Evolutionary conservation across 1,284 basidiomycete genomes (phyloP).

Genomic region (Leucoagaricus sp.): DNA sequence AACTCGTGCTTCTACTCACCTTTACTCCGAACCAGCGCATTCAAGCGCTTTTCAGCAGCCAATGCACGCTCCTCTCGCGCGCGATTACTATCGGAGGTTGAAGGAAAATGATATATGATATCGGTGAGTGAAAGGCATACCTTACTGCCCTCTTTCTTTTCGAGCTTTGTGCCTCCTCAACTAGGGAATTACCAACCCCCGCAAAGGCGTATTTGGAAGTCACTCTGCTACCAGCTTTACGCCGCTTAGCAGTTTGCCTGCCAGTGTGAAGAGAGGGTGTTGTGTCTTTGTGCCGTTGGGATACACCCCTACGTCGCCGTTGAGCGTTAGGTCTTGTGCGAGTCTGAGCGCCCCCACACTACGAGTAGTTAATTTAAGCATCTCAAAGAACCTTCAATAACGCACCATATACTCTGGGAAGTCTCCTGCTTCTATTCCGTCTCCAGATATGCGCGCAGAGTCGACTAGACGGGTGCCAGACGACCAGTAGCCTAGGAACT

Average conservation of each 20-base stretch:
- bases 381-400: neutral
- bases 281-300: conserved; percentile 37
- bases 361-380: neutral
- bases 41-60: conserved; percentile 66
- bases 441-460: conserved; percentile 52
- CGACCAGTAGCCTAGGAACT: conserved; percentile 73
- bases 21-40: conserved; percentile 33
- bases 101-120: no score
- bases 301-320: conserved; percentile 34
- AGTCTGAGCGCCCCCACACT: conserved; percentile 82
- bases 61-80: conserved; percentile 73
- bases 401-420: conserved; percentile 75
- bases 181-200: conserved; percentile 56
- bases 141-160: conserved; percentile 69
- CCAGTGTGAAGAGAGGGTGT: conserved; percentile 58
- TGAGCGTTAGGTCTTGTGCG: conserved; percentile 52
- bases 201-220: conserved; percentile 58
- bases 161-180: conserved; percentile 43
- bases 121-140: no score
- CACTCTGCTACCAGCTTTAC: conserved; percentile 70
- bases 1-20: conserved; percentile 23
- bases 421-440: conserved; percentile 52
- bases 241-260: conserved; percentile 59
- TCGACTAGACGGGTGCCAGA: conserved; percentile 69
- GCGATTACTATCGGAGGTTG: conserved; percentile 52